Conservation (phyloP, 2,329 filamentous ascomycete genomes). For the Cladophialophora psammophila region DNA sequence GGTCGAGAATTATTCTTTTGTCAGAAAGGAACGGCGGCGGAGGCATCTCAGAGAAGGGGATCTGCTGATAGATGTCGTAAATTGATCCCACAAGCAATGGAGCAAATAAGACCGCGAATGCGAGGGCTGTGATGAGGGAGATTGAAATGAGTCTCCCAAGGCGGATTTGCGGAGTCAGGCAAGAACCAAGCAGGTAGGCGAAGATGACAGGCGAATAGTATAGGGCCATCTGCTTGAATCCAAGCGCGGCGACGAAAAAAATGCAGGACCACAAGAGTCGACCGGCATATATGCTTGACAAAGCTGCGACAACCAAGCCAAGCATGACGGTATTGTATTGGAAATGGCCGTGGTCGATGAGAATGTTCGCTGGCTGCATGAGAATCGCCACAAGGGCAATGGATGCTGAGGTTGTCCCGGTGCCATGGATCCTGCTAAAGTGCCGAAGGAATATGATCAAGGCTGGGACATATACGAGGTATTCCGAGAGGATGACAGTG, state of each 20-base stretch:
- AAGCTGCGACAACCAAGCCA: conserved; percentile 82
- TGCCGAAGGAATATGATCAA: conserved; percentile 83
- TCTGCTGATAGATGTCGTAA: conserved; percentile 71
- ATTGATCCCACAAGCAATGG: conserved; percentile 77
- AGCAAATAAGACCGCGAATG: conserved; percentile 77
- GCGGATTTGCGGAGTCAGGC: conserved; percentile 76
- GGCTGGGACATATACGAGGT: conserved; percentile 86
- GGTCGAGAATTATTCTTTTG: conserved; percentile 65
- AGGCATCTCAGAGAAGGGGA: conserved; percentile 65
- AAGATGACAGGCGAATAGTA: conserved; percentile 96
- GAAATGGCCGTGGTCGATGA: conserved; percentile 95
- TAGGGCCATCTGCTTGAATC: conserved; percentile 99
- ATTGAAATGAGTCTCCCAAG: conserved; percentile 75
- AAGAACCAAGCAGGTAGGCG: conserved; percentile 86
- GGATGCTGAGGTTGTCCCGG: conserved; percentile 81
- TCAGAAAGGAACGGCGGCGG: conserved; percentile 69
- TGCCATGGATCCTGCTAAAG: conserved; percentile 76
- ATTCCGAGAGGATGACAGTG: conserved; percentile 89
- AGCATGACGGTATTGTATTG: conserved; percentile 99
- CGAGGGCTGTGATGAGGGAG: conserved; percentile 72
- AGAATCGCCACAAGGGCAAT: conserved; percentile 88
- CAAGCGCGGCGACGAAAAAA: conserved; percentile 92
- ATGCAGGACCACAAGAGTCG: conserved; percentile 86
- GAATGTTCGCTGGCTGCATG: conserved; percentile 87
- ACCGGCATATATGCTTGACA: conserved; percentile 87